Evolutionary conservation across 768 basidiomycete species (phyloP), one percentile per base, ranked within the genome.

Genomic region (Dictyophora rubrovolvata): DNA sequence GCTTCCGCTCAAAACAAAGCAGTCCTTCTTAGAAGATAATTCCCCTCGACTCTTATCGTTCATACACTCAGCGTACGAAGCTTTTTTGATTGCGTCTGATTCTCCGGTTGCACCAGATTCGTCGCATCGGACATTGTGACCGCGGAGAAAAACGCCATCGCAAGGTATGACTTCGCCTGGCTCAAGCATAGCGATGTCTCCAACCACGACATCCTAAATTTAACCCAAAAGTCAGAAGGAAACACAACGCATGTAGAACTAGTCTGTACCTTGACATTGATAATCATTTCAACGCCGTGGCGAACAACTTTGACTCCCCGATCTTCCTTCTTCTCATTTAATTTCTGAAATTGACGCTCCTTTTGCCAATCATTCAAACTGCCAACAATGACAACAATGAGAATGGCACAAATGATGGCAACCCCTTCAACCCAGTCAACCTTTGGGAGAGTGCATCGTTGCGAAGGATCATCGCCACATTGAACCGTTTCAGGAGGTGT

Each of bases 331-430:
- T 94, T 88, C 65, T 88, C 89, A 67, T 97, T 98, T 47, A 99
- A 80, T 18, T 76, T 77, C 66, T 86, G 84, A 76, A 99, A 99
- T 72, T 98, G 96, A 1, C 85, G 85, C 71, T 99, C 96, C 72
- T 98, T 98, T 72, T 97, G 93, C 87, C 90, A 99, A 71, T 99
- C 96, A 67, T 97, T 98, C 48, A 97, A 64, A 12, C 93, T 93
- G 33, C 95, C 95, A 59, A 99, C 95, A 48, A 92, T 65, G 59
- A 91, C 77, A 69, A 80, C 76, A 61, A 79, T 76, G 53, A 73
- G 55, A 62, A 79, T 75, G 28, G 77, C 78, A 61, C 75, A 67
- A 48, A 75, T 69, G 67, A 80, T 79, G 54, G 75, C 75, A 36
- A 74, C 75, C 61, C 77, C 95, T 74, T 98, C 95, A 0, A 99